A percentile compares a stretch with the other conserved stretches of the same genome.
These are phyloP conservation scores for Talaromyces sp. DNA, from an alignment of 2,329 filamentous ascomycete species.

Conservation along the genomic window DNA sequence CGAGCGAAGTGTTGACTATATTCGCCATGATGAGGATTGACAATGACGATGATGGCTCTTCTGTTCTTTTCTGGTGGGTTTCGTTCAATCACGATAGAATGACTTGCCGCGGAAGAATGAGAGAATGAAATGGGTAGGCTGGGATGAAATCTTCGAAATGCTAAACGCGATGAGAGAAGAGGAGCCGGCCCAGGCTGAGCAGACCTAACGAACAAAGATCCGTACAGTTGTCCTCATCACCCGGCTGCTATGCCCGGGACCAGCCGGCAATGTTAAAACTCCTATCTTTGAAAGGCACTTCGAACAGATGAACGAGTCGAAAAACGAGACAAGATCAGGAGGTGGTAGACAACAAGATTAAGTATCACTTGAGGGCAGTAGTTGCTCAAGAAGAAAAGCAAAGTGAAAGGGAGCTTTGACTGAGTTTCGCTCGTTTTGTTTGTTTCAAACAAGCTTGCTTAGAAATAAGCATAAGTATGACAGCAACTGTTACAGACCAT, in stretches of 20 bases:
- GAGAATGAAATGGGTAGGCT: no score
- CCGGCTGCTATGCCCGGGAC: constrained; percentile 2
- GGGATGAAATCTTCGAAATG: neutral
- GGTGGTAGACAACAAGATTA: neutral
- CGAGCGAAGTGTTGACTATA: constrained; percentile 32
- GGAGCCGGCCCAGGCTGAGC: neutral
- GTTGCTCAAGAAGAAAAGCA: neutral
- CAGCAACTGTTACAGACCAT: neutral
- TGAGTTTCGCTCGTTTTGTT: neutral
- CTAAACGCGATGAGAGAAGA: neutral
- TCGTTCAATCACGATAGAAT: neutral
- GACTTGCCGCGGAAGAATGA: neutral
- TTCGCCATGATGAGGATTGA: constrained; percentile 27
- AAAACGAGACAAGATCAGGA: neutral
- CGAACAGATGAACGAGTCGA: neutral
- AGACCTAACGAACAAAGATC: neutral
- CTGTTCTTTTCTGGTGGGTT: neutral
- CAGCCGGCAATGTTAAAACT: constrained; percentile 3
- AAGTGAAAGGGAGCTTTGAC: neutral
- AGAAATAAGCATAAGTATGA: constrained; percentile 7
- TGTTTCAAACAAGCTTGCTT: constrained; percentile 7
- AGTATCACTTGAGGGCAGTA: neutral
- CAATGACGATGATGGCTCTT: neutral
- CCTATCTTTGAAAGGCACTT: neutral
- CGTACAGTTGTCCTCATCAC: constrained; percentile 1